Conservation (phyloP, 495 filamentous ascomycete genomes). For the Bacidia rubella region DNA sequence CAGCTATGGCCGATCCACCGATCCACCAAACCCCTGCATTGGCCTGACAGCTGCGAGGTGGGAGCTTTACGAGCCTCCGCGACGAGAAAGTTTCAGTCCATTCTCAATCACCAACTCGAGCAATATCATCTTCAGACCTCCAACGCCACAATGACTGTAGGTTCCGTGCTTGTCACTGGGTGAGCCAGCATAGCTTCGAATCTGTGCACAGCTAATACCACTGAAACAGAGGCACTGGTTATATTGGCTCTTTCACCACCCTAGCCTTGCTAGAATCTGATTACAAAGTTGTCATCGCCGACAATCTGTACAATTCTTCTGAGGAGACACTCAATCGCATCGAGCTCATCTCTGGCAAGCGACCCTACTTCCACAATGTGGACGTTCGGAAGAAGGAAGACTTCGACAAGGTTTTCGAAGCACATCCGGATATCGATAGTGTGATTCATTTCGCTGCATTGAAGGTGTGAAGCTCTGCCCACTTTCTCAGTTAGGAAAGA, state of each 20-base stretch:
- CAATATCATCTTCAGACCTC: no score
- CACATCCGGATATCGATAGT: constrained; percentile 86
- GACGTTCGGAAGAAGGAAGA: constrained; percentile 76
- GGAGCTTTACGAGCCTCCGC: no score
- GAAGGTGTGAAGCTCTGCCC: constrained; percentile 47
- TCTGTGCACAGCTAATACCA: neutral
- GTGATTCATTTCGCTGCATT: constrained; percentile 97
- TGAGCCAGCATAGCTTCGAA: constrained; percentile 32
- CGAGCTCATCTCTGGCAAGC: constrained; percentile 82
- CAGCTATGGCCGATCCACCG: no score
- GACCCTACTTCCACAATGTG: constrained; percentile 68
- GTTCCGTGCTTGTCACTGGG: constrained; percentile 85
- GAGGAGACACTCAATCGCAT: constrained; percentile 80
- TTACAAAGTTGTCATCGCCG: constrained; percentile 91
- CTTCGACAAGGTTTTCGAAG: constrained; percentile 77
- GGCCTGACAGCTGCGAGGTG: no score
- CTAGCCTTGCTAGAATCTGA: constrained; percentile 83
- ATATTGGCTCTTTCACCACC: constrained; percentile 95
- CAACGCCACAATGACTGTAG: constrained; percentile 51
- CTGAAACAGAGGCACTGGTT: constrained; percentile 86
- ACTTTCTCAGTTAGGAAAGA: neutral
- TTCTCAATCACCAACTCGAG: no score
- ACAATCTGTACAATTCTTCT: constrained; percentile 94
- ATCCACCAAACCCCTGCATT: no score
- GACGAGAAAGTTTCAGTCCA: no score